phyloP scores from a whole-genome alignment of 1,284 basidiomycete species.

The Retiboletus flavoniger region DNA sequence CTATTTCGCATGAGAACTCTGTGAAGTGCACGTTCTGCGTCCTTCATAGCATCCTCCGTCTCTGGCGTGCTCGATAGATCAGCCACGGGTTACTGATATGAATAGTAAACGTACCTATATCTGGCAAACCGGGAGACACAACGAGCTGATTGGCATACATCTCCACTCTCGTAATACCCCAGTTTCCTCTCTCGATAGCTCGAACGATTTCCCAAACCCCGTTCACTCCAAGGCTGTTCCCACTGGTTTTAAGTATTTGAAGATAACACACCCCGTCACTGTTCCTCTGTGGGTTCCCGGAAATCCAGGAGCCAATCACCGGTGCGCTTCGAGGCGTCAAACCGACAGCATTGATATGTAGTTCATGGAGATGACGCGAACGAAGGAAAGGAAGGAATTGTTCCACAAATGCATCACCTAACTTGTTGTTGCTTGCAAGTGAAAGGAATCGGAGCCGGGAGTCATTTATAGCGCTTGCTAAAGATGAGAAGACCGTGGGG shows the following conservation, averaged over 20 bases:
- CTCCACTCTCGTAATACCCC: slow-evolving; percentile 49
- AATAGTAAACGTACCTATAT: slow-evolving; percentile 11
- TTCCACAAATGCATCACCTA: slow-evolving; percentile 32
- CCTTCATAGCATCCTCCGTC: slow-evolving; percentile 36
- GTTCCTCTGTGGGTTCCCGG: slow-evolving; percentile 10
- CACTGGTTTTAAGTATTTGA: slow-evolving; percentile 53
- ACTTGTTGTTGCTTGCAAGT: slow-evolving; percentile 22
- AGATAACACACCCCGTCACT: slow-evolving; percentile 41
- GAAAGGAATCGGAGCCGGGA: slow-evolving; percentile 32
- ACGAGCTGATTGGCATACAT: slow-evolving; percentile 48
- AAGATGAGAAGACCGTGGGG: slow-evolving; percentile 25
- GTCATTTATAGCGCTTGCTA: slow-evolving; percentile 29
- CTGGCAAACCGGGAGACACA: slow-evolving; percentile 3
- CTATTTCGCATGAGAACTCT: slow-evolving; percentile 48
- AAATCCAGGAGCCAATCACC: slow-evolving; percentile 30
- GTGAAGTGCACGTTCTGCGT: slow-evolving; percentile 40
- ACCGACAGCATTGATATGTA: slow-evolving; percentile 32
- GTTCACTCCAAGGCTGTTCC: slow-evolving; percentile 51
- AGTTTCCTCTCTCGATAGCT: slow-evolving; percentile 49
- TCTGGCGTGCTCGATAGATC: slow-evolving; percentile 16
- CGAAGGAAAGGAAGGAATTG: slow-evolving; percentile 30
- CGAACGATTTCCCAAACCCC: slow-evolving; percentile 47
- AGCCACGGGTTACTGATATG: not conserved
- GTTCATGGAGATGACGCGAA: slow-evolving; percentile 29
- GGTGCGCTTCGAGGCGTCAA: slow-evolving; percentile 29